phyloP scores from a whole-genome alignment of 2,329 filamentous ascomycete genomes.

The Lithohypha guttulata region DNA sequence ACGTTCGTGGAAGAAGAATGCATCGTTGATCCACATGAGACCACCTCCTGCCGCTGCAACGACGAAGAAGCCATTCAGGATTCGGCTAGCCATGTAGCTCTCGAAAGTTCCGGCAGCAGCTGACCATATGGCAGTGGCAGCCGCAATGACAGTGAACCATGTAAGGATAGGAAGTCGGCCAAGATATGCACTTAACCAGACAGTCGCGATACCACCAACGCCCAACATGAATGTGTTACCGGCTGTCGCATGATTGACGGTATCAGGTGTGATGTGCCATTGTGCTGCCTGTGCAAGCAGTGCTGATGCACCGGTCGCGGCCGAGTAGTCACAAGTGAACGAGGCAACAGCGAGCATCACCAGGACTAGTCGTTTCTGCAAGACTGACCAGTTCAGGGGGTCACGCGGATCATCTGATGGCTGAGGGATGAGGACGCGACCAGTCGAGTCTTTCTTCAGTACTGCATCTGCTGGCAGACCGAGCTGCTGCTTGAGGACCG shows the following conservation, averaged over 20 bases:
- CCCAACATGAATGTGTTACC: conserved; percentile 42
- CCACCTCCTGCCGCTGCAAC: conserved; percentile 31
- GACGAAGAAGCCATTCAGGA: conserved; percentile 39
- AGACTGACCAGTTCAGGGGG: conserved; percentile 43
- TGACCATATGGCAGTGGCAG: conserved; percentile 30
- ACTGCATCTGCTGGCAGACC: conserved; percentile 20
- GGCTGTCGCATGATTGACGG: conserved; percentile 42
- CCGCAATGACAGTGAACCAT: conserved; percentile 23
- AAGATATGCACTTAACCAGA: conserved; percentile 34
- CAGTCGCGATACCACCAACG: conserved; percentile 31
- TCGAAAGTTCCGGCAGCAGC: conserved; percentile 35
- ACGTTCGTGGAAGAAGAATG: conserved; percentile 51
- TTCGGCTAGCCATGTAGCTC: conserved; percentile 40
- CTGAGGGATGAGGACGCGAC: conserved; percentile 44
- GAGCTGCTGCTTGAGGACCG: conserved; percentile 14
- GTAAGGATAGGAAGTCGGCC: conserved; percentile 37
- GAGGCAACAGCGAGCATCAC: conserved; percentile 39
- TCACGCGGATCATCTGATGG: conserved; percentile 42
- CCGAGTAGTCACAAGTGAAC: conserved; percentile 42
- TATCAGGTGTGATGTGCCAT: conserved; percentile 40
- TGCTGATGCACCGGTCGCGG: conserved; percentile 36
- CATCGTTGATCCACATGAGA: conserved; percentile 46
- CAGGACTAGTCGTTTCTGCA: conserved; percentile 41
- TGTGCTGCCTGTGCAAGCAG: conserved; percentile 35
- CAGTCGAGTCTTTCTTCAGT: conserved; percentile 28